These are phyloP conservation scores for Chytriomyces sp. DNA, from an alignment of 192 early-diverging fungal genomes.

Conservation along the genomic window DNA sequence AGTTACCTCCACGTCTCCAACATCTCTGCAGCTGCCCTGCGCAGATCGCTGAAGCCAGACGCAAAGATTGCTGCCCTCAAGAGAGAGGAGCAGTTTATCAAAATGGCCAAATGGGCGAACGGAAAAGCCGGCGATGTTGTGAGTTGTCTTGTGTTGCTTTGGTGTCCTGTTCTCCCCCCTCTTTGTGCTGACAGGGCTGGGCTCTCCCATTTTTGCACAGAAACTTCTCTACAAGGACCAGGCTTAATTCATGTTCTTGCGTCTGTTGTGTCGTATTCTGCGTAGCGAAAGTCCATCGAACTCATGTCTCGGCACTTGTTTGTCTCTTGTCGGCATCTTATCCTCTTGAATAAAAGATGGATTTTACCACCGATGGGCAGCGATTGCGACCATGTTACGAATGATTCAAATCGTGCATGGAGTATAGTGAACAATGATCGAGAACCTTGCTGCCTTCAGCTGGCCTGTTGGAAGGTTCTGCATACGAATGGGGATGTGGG, in stretches of 20 bases:
- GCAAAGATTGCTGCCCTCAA: constrained; percentile 66
- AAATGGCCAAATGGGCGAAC: constrained; percentile 76
- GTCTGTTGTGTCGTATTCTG: neutral
- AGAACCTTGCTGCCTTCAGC: no score
- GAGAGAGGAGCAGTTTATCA: constrained; percentile 77
- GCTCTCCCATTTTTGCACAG: no score
- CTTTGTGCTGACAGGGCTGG: neutral
- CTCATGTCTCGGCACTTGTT: neutral
- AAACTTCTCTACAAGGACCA: constrained; percentile 31
- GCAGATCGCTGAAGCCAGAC: constrained; percentile 84
- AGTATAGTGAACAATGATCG: no score
- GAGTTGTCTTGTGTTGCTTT: constrained; percentile 41
- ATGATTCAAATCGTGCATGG: no score
- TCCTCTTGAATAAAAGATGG: neutral
- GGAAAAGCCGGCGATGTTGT: constrained; percentile 83
- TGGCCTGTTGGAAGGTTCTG: no score
- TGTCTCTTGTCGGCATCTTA: neutral
- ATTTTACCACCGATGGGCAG: neutral
- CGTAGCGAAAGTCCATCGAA: neutral
- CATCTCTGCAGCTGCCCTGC: constrained; percentile 78
- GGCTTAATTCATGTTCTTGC: neutral
- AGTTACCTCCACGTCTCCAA: constrained; percentile 89
- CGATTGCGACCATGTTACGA: neutral
- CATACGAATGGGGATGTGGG: no score
- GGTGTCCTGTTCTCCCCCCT: neutral